These are phyloP conservation scores for Barnettozyma pratensis DNA, from an alignment of 805 yeast genomes.

Conservation along the genomic window DNA sequence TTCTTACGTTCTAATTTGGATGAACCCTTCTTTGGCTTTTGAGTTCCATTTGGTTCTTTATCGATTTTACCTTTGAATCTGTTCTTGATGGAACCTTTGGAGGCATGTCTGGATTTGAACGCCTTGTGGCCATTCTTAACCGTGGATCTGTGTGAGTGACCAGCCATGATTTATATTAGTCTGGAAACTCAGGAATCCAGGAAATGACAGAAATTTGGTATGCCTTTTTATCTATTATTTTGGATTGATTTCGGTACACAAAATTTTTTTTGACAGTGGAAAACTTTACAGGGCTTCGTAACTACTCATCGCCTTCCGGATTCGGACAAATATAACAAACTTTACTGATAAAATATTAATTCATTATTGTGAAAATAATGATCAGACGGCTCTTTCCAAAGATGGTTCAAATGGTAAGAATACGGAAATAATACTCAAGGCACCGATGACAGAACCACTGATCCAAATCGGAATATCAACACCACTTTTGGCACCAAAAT, in stretches of 20 bases:
- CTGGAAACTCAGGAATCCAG: too few species aligned
- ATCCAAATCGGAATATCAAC: conserved; percentile 58
- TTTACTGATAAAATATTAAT: too few species aligned
- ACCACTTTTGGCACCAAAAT: conserved; percentile 38
- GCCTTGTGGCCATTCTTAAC: conserved; percentile 82
- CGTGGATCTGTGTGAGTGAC: conserved; percentile 80
- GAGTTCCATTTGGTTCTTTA: conserved; percentile 37
- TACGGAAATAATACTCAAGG: conserved; percentile 39
- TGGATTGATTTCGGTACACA: neutral
- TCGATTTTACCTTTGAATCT: conserved; percentile 84
- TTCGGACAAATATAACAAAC: neutral
- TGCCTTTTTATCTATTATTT: neutral
- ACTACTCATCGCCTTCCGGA: conserved; percentile 4
- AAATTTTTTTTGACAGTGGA: neutral
- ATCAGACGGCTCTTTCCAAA: conserved; percentile 29
- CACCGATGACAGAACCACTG: conserved; percentile 50
- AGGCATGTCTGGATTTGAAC: conserved; percentile 86
- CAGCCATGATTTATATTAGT: conserved; percentile 45
- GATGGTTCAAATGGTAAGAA: conserved; percentile 49
- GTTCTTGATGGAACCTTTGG: conserved; percentile 83
- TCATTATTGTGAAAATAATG: too few species aligned
- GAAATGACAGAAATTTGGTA: neutral
- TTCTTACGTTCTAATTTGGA: conserved; percentile 72
- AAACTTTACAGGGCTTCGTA: neutral
- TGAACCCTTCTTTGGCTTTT: conserved; percentile 27